Evolutionary conservation across 768 basidiomycete genomes (phyloP).

Genomic region (Mycena rosella): DNA sequence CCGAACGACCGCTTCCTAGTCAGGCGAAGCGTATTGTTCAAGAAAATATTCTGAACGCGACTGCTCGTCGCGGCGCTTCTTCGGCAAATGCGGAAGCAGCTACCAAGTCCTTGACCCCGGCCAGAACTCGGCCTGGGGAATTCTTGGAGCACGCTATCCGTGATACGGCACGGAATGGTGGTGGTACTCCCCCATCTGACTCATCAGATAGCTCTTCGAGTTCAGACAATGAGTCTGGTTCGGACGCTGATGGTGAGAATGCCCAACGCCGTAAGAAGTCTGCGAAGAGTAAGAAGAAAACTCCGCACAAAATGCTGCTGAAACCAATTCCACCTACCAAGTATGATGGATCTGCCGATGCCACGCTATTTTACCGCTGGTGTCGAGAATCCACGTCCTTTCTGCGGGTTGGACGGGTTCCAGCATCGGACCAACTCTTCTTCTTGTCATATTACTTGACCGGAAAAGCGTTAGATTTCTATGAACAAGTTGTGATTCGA

Average conservation of each 20-base stretch:
- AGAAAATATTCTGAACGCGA: no score
- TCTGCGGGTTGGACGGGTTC: no score
- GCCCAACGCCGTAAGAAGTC: slow-evolving; percentile 1
- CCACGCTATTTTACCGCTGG: slow-evolving; percentile 12
- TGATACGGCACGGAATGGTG: slow-evolving; percentile 5
- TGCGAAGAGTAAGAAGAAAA: slow-evolving; percentile 11
- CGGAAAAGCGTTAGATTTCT: no score
- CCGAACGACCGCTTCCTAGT: no score
- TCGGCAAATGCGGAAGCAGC: slow-evolving; percentile 7
- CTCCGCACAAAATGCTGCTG: slow-evolving; percentile 7
- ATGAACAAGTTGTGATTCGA: no score
- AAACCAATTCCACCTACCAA: slow-evolving; percentile 17
- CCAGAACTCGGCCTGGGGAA: slow-evolving; percentile 9
- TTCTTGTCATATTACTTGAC: no score
- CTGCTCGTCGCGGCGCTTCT: slow-evolving; percentile 3
- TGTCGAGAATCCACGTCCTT: no score
- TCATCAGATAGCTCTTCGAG: no score
- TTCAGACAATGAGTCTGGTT: no score
- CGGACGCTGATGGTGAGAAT: neutral
- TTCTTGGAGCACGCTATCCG: slow-evolving; percentile 23
- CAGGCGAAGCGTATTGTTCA: no score
- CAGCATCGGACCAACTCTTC: no score
- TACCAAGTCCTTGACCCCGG: neutral
- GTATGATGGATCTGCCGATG: neutral
- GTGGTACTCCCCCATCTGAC: neutral